Percentiles rank a stretch among this genome's conserved stretches.
Evolutionary conservation across 768 basidiomycete species (phyloP).

Genomic region (Termitomyces sp.): DNA sequence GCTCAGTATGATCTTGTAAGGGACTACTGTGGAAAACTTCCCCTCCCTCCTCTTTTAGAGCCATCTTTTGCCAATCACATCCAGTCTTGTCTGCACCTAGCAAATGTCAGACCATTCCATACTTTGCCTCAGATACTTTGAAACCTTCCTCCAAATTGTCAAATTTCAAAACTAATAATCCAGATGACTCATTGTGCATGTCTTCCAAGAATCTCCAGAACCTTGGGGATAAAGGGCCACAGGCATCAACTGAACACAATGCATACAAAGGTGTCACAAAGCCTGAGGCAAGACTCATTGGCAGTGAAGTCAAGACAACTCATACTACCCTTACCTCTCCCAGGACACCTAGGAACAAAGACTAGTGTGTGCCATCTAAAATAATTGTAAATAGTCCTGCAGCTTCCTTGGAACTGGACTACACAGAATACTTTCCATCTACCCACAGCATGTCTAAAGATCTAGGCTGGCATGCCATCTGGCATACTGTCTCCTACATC

Average conservation of each 20-base stretch:
- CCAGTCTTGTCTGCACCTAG: slow-evolving; percentile 8
- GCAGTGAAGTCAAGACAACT: not conserved
- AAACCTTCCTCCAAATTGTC: not conserved
- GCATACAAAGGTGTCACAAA: too few relatives aligned
- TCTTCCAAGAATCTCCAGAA: not conserved
- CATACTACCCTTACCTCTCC: too few relatives aligned
- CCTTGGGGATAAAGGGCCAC: too few relatives aligned
- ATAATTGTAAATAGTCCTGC: not conserved
- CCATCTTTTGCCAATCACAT: slow-evolving; percentile 12
- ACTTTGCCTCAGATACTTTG: not conserved
- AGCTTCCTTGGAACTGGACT: not conserved
- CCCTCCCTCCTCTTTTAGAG: slow-evolving; percentile 16
- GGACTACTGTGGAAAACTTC: too few relatives aligned
- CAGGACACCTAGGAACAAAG: not conserved
- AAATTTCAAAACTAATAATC: not conserved
- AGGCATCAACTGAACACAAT: not conserved
- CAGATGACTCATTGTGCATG: not conserved
- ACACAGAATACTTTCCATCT: not conserved
- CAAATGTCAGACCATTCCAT: not conserved
- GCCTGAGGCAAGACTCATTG: not conserved
- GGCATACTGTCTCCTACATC: slow-evolving; percentile 13
- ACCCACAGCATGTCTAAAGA: not conserved
- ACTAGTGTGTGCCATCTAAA: too few relatives aligned
- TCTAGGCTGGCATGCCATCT: slow-evolving; percentile 11
- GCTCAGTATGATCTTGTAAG: too few relatives aligned